Percentiles rank a stretch among this genome's conserved stretches.
These are phyloP conservation scores for Podospora sp. DNA, from an alignment of 495 filamentous ascomycete species.

Conservation along the genomic window DNA sequence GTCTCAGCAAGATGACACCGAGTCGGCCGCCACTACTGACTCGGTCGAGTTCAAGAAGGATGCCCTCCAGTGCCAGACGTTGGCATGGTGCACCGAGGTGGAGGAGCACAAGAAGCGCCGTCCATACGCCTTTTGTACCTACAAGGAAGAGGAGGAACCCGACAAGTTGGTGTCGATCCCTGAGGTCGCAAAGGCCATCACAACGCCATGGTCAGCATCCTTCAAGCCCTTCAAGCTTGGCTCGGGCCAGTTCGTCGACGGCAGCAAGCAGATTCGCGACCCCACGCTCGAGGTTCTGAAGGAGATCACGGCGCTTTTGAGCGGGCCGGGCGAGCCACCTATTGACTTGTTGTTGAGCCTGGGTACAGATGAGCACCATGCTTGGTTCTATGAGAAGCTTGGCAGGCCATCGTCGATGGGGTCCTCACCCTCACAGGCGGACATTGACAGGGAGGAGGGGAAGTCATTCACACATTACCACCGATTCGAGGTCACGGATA, in stretches of 20 bases:
- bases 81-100: conserved; percentile 40
- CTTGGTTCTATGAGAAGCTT: conserved; percentile 39
- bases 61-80: conserved; percentile 35
- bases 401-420: conserved; percentile 9
- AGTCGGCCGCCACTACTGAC: conserved; percentile 7
- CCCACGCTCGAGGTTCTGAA: conserved; percentile 37
- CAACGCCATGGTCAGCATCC: conserved; percentile 30
- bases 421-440: not conserved
- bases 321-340: conserved; percentile 23
- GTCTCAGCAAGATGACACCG: conserved; percentile 11
- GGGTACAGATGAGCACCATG: conserved; percentile 38
- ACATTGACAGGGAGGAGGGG: conserved; percentile 25
- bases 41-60: conserved; percentile 31
- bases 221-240: conserved; percentile 42
- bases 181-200: conserved; percentile 41
- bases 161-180: conserved; percentile 33
- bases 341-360: conserved; percentile 36
- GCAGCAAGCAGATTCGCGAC: conserved; percentile 39
- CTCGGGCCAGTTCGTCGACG: conserved; percentile 38
- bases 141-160: conserved; percentile 32
- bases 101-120: conserved; percentile 26
- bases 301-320: conserved; percentile 32
- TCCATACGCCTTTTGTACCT: conserved; percentile 40
- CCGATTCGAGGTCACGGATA: conserved; percentile 33
- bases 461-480: conserved; percentile 31